These are phyloP conservation scores for Artemisia tridentata DNA, from an alignment of 129 eudicot species.

Conservation along the genomic window DNA sequence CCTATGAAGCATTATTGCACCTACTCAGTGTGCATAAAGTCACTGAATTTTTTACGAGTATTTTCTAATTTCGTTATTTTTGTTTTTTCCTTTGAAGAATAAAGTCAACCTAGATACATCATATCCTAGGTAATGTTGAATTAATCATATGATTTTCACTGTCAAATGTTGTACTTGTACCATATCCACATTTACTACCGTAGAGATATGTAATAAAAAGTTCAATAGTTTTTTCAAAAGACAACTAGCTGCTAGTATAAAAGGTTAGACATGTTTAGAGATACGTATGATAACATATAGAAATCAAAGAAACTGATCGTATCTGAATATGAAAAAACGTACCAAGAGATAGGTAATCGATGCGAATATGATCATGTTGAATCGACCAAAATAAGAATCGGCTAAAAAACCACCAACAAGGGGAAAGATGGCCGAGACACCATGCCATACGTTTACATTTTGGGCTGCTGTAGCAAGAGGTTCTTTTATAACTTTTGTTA, in stretches of 20 bases:
- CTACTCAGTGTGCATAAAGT: too few species aligned
- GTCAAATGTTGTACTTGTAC: not conserved
- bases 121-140: not conserved
- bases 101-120: too few species aligned
- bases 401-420: slow-evolving; percentile 68
- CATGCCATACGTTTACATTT: slow-evolving; percentile 66
- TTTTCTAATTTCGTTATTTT: not conserved
- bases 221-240: not conserved
- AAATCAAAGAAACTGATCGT: not conserved
- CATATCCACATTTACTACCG: too few species aligned
- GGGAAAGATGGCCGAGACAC: slow-evolving; percentile 61
- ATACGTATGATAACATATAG: not conserved
- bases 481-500: slow-evolving; percentile 42
- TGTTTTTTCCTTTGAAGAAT: not conserved
- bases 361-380: slow-evolving; percentile 50
- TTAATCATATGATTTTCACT: not conserved
- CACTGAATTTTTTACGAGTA: too few species aligned
- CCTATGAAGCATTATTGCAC: too few species aligned
- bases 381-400: slow-evolving; percentile 70
- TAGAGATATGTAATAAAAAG: not conserved
- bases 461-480: slow-evolving; percentile 59
- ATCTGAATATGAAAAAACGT: not conserved
- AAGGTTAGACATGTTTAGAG: not conserved
- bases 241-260: not conserved
- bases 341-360: slow-evolving; percentile 60